Evolutionary conservation across 192 early-diverging fungal species (phyloP).

Genomic region (Coemansia sp.): DNA sequence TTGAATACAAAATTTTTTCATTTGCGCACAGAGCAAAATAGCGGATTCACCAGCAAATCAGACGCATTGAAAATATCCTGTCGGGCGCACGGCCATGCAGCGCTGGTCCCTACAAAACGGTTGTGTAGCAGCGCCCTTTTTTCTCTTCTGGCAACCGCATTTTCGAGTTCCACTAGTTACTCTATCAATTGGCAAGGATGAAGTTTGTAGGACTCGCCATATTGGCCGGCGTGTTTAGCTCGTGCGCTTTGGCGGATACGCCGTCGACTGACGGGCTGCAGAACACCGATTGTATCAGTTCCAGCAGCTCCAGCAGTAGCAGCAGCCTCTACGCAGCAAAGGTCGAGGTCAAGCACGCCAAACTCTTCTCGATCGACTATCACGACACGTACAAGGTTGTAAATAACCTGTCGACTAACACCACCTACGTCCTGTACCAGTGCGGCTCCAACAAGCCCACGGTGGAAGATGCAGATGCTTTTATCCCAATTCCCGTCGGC

Average conservation of each 20-base stretch:
- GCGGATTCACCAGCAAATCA: too few species aligned
- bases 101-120: too few species aligned
- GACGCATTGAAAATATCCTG: too few species aligned
- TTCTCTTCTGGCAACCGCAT: too few species aligned
- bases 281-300: conserved; percentile 32
- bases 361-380: conserved; percentile 45
- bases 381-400: conserved; percentile 51
- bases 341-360: conserved; percentile 39
- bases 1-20: too few species aligned
- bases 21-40: too few species aligned
- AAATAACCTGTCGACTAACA: conserved; percentile 34
- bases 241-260: neutral
- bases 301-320: conserved; percentile 5
- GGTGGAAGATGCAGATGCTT: conserved; percentile 24
- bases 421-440: conserved; percentile 50
- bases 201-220: too few species aligned
- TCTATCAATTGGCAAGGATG: too few species aligned
- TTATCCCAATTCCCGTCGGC: conserved; percentile 36
- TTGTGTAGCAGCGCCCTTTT: too few species aligned
- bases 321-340: conserved; percentile 24
- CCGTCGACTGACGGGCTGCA: conserved; percentile 34
- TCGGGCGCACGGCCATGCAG: too few species aligned
- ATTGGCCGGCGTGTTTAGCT: too few species aligned
- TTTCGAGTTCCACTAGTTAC: too few species aligned
- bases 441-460: conserved; percentile 31